Base-by-base conservation (phyloP, 345 rosid genomes). In the Bruguiera parviflora region DNA sequence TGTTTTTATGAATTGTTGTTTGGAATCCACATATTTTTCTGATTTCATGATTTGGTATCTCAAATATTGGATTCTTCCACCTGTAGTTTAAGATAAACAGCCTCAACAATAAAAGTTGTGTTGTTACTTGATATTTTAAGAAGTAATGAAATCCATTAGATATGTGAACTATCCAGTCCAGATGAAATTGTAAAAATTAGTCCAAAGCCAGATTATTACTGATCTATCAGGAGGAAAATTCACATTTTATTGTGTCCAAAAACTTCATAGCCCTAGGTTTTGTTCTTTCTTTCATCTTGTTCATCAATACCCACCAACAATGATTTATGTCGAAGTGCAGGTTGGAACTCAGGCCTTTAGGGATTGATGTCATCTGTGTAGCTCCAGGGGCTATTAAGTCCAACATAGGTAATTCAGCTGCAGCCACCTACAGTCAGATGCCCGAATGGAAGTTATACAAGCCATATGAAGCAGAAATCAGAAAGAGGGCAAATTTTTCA, bases 381-480 rank as follows among this genome's bases (percentile, higher is more conserved):
- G 96, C 79, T 20, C 97, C 97, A 0, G 97, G 96, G 76, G 95
- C 90, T 32, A 64, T 91, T 75, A 82, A 71, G 71, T 87, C 98
- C n/a, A 94, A 94, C 84, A 83, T 91, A 13, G 95, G 84, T 53
- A 88, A 77, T 67, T 79, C 91, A 39, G 92, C 95, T 22, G 11
- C 74, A 31, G 76, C 86, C 9, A 81, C 56, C 82, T 84, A 83
- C 83, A 75, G 73, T 63, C 68, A 71, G 72, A 80, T 94, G 92
- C 95, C 98, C 0, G 91, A 94, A 72, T 86, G 85, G 88, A 87
- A 87, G 75, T 76, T 94, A 55, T 91, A 81, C 81, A 89, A 84
- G 79, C 89, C 88, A 73, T 91, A 77, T 15, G 91, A 84, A 77
- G 79, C 69, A 49, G 87, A 74, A 27, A 89, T 88, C 70, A 78